A percentile compares a stretch with the other conserved stretches of the same genome.
These are phyloP conservation scores for Vitis rupestris DNA, from an alignment of 164 flowering plant genomes.

Conservation along the genomic window DNA sequence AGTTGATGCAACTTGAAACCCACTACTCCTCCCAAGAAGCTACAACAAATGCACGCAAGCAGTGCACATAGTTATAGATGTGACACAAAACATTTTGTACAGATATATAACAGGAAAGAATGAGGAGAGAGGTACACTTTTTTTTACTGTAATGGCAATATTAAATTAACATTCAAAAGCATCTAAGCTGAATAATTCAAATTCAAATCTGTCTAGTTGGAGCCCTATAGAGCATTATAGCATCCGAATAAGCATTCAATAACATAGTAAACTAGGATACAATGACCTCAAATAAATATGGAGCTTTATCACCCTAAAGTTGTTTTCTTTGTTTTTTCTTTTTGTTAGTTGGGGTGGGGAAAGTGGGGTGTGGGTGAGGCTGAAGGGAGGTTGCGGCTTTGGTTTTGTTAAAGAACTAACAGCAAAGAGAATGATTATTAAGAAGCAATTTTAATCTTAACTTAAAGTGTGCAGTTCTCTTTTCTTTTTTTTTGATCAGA, in stretches of 20 bases:
- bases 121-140: neutral
- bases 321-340: too few relatives aligned
- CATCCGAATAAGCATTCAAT: neutral
- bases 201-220: neutral
- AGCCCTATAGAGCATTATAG: neutral
- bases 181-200: neutral
- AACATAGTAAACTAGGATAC: neutral
- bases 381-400: too few relatives aligned
- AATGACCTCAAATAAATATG: too few relatives aligned
- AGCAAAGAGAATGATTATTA: too few relatives aligned
- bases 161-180: neutral
- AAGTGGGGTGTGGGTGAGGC: too few relatives aligned
- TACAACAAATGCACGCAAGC: constrained; percentile 25
- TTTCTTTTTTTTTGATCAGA: too few relatives aligned
- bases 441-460: too few relatives aligned
- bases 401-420: too few relatives aligned
- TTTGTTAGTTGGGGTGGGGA: too few relatives aligned
- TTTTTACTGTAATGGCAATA: neutral
- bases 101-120: neutral
- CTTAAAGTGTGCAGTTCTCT: too few relatives aligned
- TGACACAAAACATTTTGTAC: neutral
- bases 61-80: neutral
- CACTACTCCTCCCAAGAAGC: constrained; percentile 98
- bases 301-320: too few relatives aligned
- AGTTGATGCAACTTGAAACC: constrained; percentile 97